Percentiles rank a stretch among this genome's conserved stretches.
Conservation (phyloP, 768 basidiomycete species). For the Suillus tomentosus region DNA sequence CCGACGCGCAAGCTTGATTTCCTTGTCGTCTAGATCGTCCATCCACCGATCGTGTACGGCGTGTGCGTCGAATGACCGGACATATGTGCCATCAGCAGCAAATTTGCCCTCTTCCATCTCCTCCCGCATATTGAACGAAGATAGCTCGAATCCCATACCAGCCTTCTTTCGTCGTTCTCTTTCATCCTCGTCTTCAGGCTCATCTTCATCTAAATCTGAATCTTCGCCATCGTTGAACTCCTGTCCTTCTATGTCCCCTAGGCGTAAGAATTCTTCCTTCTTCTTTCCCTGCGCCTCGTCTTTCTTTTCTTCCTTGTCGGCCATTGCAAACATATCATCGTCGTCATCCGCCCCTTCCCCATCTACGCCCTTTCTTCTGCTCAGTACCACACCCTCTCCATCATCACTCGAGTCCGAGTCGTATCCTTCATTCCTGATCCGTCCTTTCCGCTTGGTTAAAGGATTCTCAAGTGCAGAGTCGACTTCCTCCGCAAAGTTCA, state of each 20-base stretch:
- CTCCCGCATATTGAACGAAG: slow-evolving; percentile 98
- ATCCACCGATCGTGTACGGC: slow-evolving; percentile 96
- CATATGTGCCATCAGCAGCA: slow-evolving; percentile 88
- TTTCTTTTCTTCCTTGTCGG: slow-evolving; percentile 56
- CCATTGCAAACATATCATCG: slow-evolving; percentile 77
- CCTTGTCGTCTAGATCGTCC: slow-evolving; percentile 82
- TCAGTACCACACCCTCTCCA: slow-evolving; percentile 90
- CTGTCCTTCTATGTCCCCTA: slow-evolving; percentile 97
- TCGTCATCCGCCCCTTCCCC: slow-evolving; percentile 63
- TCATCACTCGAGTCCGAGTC: slow-evolving; percentile 95
- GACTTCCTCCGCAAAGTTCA: slow-evolving; percentile 77
- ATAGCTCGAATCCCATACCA: slow-evolving; percentile 92
- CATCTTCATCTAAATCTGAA: slow-evolving; percentile 46
- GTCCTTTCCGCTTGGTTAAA: slow-evolving; percentile 62
- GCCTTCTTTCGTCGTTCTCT: slow-evolving; percentile 72
- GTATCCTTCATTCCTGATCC: slow-evolving; percentile 85
- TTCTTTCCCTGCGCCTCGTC: slow-evolving; percentile 50
- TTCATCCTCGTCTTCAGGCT: slow-evolving; percentile 72
- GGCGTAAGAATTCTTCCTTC: slow-evolving; percentile 73
- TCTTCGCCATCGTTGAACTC: slow-evolving; percentile 57
- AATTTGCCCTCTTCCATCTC: slow-evolving; percentile 99
- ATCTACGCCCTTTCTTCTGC: slow-evolving; percentile 58
- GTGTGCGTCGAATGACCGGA: slow-evolving; percentile 85
- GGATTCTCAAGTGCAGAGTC: slow-evolving; percentile 73
- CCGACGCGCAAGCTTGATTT: slow-evolving; percentile 79